phyloP scores from a whole-genome alignment of 192 early-diverging fungal species.

The Fimicolochytrium jonesii region DNA sequence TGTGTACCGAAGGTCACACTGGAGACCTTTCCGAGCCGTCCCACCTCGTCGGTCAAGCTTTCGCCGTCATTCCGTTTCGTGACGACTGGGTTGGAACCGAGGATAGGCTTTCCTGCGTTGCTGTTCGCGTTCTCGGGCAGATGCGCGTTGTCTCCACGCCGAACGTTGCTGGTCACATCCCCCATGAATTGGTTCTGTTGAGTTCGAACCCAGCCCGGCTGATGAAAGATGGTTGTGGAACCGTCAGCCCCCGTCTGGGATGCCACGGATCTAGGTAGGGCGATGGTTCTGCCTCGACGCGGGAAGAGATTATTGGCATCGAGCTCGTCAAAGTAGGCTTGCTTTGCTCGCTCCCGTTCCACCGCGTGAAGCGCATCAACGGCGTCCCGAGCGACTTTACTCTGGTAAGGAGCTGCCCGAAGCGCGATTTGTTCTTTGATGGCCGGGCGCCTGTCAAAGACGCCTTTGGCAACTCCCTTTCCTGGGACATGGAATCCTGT shows the following conservation, averaged over 20 bases:
- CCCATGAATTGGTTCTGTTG: conserved; percentile 5
- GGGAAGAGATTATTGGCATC: neutral
- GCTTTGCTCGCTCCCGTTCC: conserved; percentile 7
- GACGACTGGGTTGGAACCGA: too few relatives aligned
- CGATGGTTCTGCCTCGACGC: neutral
- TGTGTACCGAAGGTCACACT: too few relatives aligned
- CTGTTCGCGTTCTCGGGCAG: too few relatives aligned
- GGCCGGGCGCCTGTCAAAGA: neutral
- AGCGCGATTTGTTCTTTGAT: neutral
- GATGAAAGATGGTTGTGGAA: neutral
- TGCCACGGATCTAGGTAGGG: too few relatives aligned
- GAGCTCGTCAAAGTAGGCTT: conserved; percentile 12
- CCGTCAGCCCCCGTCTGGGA: neutral
- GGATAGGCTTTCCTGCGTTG: too few relatives aligned
- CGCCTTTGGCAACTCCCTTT: neutral
- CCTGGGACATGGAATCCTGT: neutral
- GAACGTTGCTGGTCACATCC: too few relatives aligned
- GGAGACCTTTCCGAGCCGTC: too few relatives aligned
- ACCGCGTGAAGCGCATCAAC: neutral
- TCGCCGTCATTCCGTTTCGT: too few relatives aligned
- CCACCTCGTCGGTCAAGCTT: too few relatives aligned
- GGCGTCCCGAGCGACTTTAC: conserved; percentile 2
- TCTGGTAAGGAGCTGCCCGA: neutral
- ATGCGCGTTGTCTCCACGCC: too few relatives aligned
- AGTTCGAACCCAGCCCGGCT: neutral